Base-by-base conservation (phyloP, 371 early-diverging fungal species). In the Paraphysoderma sedebokerense region DNA sequence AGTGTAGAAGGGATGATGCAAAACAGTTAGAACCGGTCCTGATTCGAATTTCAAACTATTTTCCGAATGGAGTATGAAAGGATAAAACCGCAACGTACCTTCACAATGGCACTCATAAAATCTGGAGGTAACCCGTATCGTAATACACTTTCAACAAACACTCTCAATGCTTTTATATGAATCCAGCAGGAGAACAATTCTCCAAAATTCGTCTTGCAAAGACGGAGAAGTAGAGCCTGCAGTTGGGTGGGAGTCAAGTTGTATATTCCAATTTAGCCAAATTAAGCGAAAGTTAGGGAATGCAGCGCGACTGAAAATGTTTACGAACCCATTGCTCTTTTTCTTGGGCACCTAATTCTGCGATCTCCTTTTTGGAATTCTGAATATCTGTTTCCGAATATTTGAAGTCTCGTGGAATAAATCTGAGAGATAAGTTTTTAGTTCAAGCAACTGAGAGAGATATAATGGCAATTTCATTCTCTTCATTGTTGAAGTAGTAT, bases 71-170 rank as follows among this genome's bases (percentile, higher is more conserved):
- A 34, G n/a, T 34, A 13, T n/a, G n/a, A n/a, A n/a, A n/a, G n/a
- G n/a, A n/a, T n/a, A n/a, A 12, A 20, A 47, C 44, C 8, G 26
- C 37, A 7, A 35, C 55, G 49, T 53, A 82, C 83, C 61, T 75
- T 76, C 49, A 95, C 72, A 8, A 83, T 58, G 52, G 84, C 79
- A 2, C 91, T 74, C 49, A 82, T 72, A 58, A 91, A 97, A 56
- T 95, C 86, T 19, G 93, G 88, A 22, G 98, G 92, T 19, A 95
- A 69, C 22, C 98, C 98, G 59, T 95, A 93, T 45, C 96, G 87
- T 56, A 97, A 64, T 0, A 97, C 77, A n/a, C 87, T 87, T 59
- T 97, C 98, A 27, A 92, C 91, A 70, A 86, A 92, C 28, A 88
- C 77, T 7, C 96, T 77, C 36, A 97, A 62, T 0, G 82, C 84